Evolutionary conservation across 1,139 yeast genomes (phyloP).

Genomic region (Arxiozyma slooffiae): DNA sequence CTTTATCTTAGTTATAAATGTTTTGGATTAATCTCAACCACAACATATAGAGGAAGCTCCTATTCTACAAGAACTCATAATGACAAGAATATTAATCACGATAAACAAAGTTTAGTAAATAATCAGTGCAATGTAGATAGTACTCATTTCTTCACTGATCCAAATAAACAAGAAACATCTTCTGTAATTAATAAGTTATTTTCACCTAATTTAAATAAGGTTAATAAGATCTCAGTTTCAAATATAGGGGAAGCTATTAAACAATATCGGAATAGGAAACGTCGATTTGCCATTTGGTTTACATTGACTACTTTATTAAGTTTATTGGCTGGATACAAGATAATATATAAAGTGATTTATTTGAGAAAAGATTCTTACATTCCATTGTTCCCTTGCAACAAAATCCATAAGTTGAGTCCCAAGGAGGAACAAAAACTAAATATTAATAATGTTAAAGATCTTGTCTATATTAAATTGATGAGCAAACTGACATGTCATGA

Average conservation of each 20-base stretch:
- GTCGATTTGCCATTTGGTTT: slow-evolving; percentile 10
- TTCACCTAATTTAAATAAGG: neutral
- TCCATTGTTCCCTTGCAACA: slow-evolving; percentile 24
- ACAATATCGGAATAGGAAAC: slow-evolving; percentile 12
- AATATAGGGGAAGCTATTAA: slow-evolving; percentile 15
- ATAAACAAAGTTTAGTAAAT: too few species aligned
- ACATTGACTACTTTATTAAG: slow-evolving; percentile 14
- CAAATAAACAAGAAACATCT: slow-evolving; percentile 6
- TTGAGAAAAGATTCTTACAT: slow-evolving; percentile 19
- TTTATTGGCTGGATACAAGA: slow-evolving; percentile 21
- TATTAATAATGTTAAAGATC: slow-evolving; percentile 14
- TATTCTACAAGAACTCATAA: neutral
- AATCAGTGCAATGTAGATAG: neutral
- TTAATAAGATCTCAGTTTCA: slow-evolving; percentile 5
- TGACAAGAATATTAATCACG: neutral
- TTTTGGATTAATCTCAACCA: neutral
- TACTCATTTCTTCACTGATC: slow-evolving; percentile 11
- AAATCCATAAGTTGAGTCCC: slow-evolving; percentile 18
- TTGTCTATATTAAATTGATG: slow-evolving; percentile 18
- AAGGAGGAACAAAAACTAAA: slow-evolving; percentile 19
- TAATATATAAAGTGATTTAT: slow-evolving; percentile 25
- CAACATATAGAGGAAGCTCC: neutral
- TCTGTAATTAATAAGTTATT: neutral
- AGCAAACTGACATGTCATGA: slow-evolving; percentile 23
- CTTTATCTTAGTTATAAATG: neutral